Conservation (phyloP, 2,329 filamentous ascomycete genomes). For the Talaromyces sp. region DNA sequence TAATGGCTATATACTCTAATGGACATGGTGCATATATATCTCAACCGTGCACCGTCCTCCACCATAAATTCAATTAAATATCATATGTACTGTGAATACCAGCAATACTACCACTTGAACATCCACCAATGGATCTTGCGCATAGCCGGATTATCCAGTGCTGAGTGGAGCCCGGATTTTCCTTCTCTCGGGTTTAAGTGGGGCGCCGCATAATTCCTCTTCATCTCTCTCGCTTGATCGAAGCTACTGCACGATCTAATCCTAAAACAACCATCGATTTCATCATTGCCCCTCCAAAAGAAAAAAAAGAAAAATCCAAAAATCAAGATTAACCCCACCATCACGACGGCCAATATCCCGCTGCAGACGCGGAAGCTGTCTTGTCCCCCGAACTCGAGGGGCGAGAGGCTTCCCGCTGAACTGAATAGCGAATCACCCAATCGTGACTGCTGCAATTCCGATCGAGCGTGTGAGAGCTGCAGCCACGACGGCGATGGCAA, state of each 20-base stretch:
- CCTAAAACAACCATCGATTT: conserved; percentile 9
- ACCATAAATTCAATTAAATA: no score
- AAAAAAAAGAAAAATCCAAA: background rate
- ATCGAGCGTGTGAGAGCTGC: background rate
- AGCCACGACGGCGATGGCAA: conserved; percentile 3
- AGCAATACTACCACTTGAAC: no score
- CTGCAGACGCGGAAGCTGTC: conserved; percentile 28
- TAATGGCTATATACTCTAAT: no score
- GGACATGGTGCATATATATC: no score
- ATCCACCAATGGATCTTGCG: no score
- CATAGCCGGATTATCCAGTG: no score
- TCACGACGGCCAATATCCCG: conserved; percentile 22
- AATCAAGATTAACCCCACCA: conserved; percentile 2
- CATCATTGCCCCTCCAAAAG: conserved; percentile 7
- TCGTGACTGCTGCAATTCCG: background rate
- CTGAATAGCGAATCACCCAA: conserved; percentile 9
- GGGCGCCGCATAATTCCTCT: conserved; percentile 1
- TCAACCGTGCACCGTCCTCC: no score
- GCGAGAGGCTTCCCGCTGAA: conserved; percentile 26
- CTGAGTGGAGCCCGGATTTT: background rate
- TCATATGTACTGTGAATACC: no score
- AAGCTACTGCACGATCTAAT: conserved; percentile 19
- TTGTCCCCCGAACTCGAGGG: conserved; percentile 23
- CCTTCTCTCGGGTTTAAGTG: background rate
- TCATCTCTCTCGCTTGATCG: conserved; percentile 1